A percentile compares a stretch with the other conserved stretches of the same genome.
Evolutionary conservation across 345 rosid genomes (phyloP).

Genomic region (Populus nigra): DNA sequence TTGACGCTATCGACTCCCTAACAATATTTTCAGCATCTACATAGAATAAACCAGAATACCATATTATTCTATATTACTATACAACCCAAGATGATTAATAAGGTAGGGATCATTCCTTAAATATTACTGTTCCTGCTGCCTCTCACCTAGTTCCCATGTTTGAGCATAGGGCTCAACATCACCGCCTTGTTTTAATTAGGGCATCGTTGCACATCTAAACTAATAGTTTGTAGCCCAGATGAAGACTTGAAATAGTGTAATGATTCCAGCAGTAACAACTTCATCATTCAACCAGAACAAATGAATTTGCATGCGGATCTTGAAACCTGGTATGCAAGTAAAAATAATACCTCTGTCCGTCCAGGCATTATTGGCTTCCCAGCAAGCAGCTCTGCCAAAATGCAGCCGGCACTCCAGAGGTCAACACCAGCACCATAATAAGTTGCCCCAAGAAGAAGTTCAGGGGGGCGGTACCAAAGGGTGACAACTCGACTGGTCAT

Average conservation of each 20-base stretch:
- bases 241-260: not conserved
- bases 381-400: constrained; percentile 80
- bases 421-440: constrained; percentile 71
- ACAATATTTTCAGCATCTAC: not conserved
- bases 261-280: not conserved
- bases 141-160: not conserved
- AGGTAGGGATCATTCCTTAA: not conserved
- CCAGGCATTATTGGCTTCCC: constrained; percentile 93
- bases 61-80: not conserved
- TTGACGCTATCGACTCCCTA: not conserved
- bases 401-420: constrained; percentile 97
- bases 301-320: not conserved
- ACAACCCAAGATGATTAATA: not conserved
- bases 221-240: not conserved
- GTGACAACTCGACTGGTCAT: constrained; percentile 93
- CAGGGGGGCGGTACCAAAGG: constrained; percentile 95
- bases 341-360: constrained; percentile 65
- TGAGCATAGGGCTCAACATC: not conserved
- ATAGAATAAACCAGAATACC: not conserved
- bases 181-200: not conserved
- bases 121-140: not conserved
- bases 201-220: not conserved
- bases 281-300: constrained; percentile 2
- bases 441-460: constrained; percentile 90
- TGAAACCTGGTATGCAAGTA: not conserved